phyloP scores from a whole-genome alignment of 2,329 filamentous ascomycete species.

The Scytalidium sp. region DNA sequence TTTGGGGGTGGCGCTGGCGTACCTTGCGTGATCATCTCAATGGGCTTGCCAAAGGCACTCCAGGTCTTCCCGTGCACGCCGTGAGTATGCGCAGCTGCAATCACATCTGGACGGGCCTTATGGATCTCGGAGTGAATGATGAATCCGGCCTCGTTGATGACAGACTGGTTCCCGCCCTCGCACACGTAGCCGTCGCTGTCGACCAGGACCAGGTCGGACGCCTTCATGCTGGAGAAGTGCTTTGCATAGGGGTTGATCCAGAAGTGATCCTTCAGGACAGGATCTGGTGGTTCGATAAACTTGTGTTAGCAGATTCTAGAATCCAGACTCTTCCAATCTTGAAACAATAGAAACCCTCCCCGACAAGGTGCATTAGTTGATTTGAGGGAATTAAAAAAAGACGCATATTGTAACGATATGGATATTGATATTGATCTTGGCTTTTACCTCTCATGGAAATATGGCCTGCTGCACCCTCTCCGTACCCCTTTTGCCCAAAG shows the following conservation, averaged over 20 bases:
- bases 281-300: conserved; percentile 3
- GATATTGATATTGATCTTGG: no score
- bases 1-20: no score
- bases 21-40: conserved; percentile 14
- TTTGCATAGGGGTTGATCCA: conserved; percentile 7
- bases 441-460: conserved; percentile 29
- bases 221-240: conserved; percentile 27
- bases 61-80: conserved; percentile 4
- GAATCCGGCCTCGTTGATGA: conserved; percentile 8
- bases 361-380: no score
- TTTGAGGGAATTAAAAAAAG: no score
- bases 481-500: conserved; percentile 36
- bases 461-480: conserved; percentile 37
- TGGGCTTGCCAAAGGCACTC: conserved; percentile 2
- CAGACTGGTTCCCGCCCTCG: conserved; percentile 24
- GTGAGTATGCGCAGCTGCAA: conserved; percentile 7
- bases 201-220: conserved; percentile 42
- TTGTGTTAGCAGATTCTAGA: conserved; percentile 9
- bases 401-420: no score
- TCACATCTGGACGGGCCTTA: conserved; percentile 5
- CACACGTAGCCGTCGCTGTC: conserved; percentile 39
- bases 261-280: conserved; percentile 12
- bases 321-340: no score
- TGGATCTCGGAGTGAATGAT: conserved; percentile 7
- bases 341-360: no score